Evolutionary conservation across 768 basidiomycete genomes (phyloP).

Genomic region (Mrakia gelida): DNA sequence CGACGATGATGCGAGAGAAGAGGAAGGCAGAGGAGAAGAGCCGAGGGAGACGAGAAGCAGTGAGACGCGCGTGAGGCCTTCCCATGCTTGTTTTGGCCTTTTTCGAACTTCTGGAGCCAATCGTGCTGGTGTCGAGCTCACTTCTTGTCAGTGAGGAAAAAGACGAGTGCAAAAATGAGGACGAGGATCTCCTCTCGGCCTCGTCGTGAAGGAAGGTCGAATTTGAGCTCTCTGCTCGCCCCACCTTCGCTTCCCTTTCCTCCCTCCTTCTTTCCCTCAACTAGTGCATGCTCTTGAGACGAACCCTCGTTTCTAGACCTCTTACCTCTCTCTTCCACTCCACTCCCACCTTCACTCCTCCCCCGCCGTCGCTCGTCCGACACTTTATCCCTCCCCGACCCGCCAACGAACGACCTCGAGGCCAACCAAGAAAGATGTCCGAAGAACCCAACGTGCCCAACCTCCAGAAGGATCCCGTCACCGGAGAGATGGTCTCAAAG

Average conservation of each 20-base stretch:
- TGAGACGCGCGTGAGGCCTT: too few species aligned
- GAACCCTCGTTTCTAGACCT: neutral
- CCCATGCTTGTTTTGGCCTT: too few species aligned
- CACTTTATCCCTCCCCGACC: neutral
- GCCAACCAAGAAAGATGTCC: constrained; percentile 9
- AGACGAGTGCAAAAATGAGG: too few species aligned
- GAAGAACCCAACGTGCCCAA: constrained; percentile 38
- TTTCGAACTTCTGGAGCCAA: too few species aligned
- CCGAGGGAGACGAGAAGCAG: too few species aligned
- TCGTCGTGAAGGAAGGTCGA: neutral
- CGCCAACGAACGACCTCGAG: neutral
- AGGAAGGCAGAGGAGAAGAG: too few species aligned
- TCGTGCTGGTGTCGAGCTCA: too few species aligned
- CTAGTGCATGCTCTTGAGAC: neutral
- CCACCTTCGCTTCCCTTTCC: neutral
- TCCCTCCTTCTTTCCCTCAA: neutral
- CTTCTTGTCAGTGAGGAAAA: too few species aligned
- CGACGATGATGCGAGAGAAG: too few species aligned
- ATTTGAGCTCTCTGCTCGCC: neutral
- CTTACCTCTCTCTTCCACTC: neutral
- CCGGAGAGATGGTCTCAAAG: constrained; percentile 97
- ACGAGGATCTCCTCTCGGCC: too few species aligned
- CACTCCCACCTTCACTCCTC: neutral
- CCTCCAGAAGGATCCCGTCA: constrained; percentile 55
- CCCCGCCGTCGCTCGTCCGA: neutral